These are phyloP conservation scores for Colletotrichum sp. DNA, from an alignment of 2,329 filamentous ascomycete genomes.

Conservation along the genomic window DNA sequence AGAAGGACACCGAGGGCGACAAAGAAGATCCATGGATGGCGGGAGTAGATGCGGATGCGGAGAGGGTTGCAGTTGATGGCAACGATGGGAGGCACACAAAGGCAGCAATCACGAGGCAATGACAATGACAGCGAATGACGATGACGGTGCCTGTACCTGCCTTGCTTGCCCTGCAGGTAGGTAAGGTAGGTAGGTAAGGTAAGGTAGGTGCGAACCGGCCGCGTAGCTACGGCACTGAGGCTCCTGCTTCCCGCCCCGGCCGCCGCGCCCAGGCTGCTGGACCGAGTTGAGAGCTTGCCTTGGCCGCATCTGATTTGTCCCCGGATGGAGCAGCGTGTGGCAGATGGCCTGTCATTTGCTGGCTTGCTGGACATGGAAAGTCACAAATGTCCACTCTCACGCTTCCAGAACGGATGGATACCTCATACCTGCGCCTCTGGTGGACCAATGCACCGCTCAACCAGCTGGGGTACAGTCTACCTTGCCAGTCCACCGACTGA, in stretches of 20 bases:
- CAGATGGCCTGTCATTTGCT: slow-evolving; percentile 13
- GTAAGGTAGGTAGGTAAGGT: neutral
- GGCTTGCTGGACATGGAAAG: neutral
- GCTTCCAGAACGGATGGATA: neutral
- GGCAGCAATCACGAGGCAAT: neutral
- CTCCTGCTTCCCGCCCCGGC: neutral
- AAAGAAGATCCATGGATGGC: neutral
- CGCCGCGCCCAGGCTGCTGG: slow-evolving; percentile 8
- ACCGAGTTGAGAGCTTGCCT: neutral
- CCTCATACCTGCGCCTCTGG: neutral
- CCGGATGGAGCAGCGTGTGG: slow-evolving; percentile 13
- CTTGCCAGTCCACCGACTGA: neutral
- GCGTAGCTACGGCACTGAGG: slow-evolving; percentile 18
- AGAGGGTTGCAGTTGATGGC: neutral
- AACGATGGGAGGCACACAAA: neutral
- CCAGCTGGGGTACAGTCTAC: neutral
- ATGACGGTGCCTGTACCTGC: neutral
- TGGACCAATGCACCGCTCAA: neutral
- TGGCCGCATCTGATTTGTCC: slow-evolving; percentile 3
- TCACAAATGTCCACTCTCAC: neutral
- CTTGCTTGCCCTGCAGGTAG: neutral
- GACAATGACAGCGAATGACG: neutral
- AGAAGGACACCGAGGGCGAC: neutral
- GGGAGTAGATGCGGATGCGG: neutral
- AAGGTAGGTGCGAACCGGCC: slow-evolving; percentile 11